These are phyloP conservation scores for Penicillium turbatum DNA, from an alignment of 495 filamentous ascomycete genomes.

Conservation along the genomic window DNA sequence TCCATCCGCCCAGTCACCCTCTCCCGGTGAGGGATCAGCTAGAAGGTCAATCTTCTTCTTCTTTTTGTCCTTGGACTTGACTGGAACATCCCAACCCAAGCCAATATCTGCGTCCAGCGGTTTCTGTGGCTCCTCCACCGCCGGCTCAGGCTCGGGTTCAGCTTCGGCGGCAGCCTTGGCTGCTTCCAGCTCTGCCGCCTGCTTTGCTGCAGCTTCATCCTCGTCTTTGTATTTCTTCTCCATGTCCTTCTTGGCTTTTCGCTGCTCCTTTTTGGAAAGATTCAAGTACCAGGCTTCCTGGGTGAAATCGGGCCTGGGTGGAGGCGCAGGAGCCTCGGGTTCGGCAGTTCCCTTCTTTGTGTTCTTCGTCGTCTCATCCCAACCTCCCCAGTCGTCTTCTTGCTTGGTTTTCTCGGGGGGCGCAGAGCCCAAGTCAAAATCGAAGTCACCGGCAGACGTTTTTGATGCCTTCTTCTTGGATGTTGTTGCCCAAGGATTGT, in stretches of 20 bases:
- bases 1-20: constrained; percentile 28
- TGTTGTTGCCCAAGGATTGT: constrained; percentile 39
- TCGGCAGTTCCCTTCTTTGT: constrained; percentile 28
- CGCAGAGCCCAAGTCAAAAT: constrained; percentile 41
- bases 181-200: constrained; percentile 1
- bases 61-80: constrained; percentile 39
- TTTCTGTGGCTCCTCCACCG: constrained; percentile 17
- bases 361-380: constrained; percentile 21
- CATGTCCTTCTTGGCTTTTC: constrained; percentile 34
- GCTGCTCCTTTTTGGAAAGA: constrained; percentile 30
- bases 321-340: constrained; percentile 10
- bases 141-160: constrained; percentile 17
- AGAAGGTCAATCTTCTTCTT: constrained; percentile 36
- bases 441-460: constrained; percentile 36
- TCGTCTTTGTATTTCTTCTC: constrained; percentile 25
- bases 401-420: constrained; percentile 23
- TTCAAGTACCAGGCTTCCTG: constrained; percentile 15
- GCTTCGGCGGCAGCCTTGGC: background rate
- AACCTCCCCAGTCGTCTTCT: constrained; percentile 31
- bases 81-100: constrained; percentile 31
- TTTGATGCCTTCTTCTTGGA: constrained; percentile 39
- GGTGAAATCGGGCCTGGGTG: constrained; percentile 9
- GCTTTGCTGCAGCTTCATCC: constrained; percentile 16
- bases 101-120: constrained; percentile 21
- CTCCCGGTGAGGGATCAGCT: constrained; percentile 21